Percentiles rank a stretch among this genome's conserved stretches.
These are phyloP conservation scores for Sugiyamaella lignohabitans DNA, from an alignment of 805 yeast genomes.

Conservation along the genomic window DNA sequence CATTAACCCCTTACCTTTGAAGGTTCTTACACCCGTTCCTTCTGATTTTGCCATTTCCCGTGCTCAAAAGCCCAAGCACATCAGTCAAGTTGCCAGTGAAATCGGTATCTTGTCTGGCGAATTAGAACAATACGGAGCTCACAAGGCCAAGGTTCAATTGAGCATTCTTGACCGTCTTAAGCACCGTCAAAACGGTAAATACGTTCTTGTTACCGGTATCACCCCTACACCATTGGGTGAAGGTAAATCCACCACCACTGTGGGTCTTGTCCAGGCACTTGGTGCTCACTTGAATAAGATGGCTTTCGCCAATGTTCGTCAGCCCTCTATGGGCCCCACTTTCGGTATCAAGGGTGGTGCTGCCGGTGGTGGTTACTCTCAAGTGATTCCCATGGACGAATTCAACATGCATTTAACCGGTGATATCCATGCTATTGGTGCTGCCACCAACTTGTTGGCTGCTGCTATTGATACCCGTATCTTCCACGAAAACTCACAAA, in stretches of 20 bases:
- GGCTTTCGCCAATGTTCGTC: conserved; percentile 91
- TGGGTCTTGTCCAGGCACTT: conserved; percentile 90
- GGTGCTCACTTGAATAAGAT: conserved; percentile 81
- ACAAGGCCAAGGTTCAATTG: conserved; percentile 82
- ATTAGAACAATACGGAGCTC: conserved; percentile 83
- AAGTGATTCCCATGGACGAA: conserved; percentile 98
- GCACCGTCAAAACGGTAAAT: conserved; percentile 66
- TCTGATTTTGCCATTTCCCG: conserved; percentile 87
- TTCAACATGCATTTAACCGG: conserved; percentile 97
- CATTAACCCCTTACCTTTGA: conserved; percentile 49
- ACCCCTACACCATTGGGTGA: conserved; percentile 98
- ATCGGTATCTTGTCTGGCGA: conserved; percentile 72
- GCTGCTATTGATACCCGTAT: conserved; percentile 97
- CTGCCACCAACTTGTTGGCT: conserved; percentile 88
- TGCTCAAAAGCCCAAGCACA: conserved; percentile 78
- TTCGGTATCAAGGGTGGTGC: conserved; percentile 99
- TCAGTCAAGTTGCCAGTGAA: conserved; percentile 69
- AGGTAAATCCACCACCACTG: conserved; percentile 94
- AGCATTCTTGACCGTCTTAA: conserved; percentile 62
- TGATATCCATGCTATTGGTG: conserved; percentile 93
- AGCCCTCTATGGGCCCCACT: conserved; percentile 98
- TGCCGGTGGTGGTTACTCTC: conserved; percentile 98
- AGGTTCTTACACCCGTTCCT: conserved; percentile 65
- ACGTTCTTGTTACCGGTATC: conserved; percentile 89
- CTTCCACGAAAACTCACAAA: conserved; percentile 88